These are phyloP conservation scores for Maudiozyma barnettii DNA, from an alignment of 805 yeast genomes.

Conservation along the genomic window DNA sequence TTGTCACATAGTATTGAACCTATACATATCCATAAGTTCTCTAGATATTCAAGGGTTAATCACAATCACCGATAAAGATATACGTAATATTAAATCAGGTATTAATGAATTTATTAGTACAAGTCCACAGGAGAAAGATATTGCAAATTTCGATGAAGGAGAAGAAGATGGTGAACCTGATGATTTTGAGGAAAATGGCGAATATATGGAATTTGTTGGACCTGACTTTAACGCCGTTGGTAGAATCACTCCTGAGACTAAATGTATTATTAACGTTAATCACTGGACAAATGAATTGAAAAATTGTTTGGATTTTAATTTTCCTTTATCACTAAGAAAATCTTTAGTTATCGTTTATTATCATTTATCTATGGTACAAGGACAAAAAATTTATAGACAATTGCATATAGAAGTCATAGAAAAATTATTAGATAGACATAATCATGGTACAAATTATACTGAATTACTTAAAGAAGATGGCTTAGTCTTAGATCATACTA, in stretches of 20 bases:
- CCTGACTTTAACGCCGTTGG: slow-evolving; percentile 38
- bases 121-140: background rate
- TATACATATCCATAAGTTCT: slow-evolving; percentile 67
- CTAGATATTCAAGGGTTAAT: slow-evolving; percentile 66
- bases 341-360: slow-evolving; percentile 61
- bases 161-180: slow-evolving; percentile 24
- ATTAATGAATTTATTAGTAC: slow-evolving; percentile 6
- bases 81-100: slow-evolving; percentile 34
- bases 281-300: slow-evolving; percentile 84
- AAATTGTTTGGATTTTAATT: slow-evolving; percentile 63
- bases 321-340: slow-evolving; percentile 59
- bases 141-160: slow-evolving; percentile 25
- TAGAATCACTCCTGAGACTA: slow-evolving; percentile 51
- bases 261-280: slow-evolving; percentile 63
- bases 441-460: slow-evolving; percentile 27
- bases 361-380: slow-evolving; percentile 59
- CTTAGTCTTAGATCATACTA: slow-evolving; percentile 29
- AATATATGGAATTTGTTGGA: slow-evolving; percentile 28
- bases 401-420: slow-evolving; percentile 56
- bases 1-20: slow-evolving; percentile 64
- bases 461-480: slow-evolving; percentile 22
- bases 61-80: slow-evolving; percentile 55
- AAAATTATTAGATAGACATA: slow-evolving; percentile 36
- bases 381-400: slow-evolving; percentile 54
- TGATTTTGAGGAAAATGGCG: slow-evolving; percentile 16